Evolutionary conservation across 768 basidiomycete genomes (phyloP).

Genomic region (Collybiopsis confluens): DNA sequence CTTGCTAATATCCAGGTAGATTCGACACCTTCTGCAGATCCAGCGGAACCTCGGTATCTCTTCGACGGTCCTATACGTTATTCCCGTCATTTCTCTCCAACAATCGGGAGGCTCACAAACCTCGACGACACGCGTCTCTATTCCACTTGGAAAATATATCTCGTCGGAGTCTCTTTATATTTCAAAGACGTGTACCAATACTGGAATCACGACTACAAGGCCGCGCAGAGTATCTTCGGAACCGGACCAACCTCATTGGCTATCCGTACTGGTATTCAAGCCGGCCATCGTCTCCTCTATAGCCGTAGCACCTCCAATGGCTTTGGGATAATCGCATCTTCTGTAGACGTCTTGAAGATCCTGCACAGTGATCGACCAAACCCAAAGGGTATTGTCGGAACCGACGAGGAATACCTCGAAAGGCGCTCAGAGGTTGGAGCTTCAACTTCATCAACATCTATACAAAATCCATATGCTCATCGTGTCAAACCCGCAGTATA

Average conservation of each 20-base stretch:
- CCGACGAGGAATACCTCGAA: background rate
- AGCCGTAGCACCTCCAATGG: constrained; percentile 59
- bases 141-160: constrained; percentile 76
- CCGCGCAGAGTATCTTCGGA: constrained; percentile 66
- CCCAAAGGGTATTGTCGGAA: constrained; percentile 1
- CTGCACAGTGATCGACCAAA: constrained; percentile 21
- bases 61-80: constrained; percentile 75
- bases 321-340: constrained; percentile 53
- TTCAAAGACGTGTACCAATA: constrained; percentile 58
- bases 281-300: constrained; percentile 71
- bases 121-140: constrained; percentile 61
- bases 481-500: constrained; percentile 80
- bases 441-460: background rate
- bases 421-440: background rate
- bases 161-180: constrained; percentile 53
- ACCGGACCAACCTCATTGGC: constrained; percentile 54
- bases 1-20: constrained; percentile 54
- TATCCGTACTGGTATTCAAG: constrained; percentile 66
- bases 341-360: constrained; percentile 44
- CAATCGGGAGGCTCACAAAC: constrained; percentile 60
- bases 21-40: constrained; percentile 38
- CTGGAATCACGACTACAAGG: constrained; percentile 66
- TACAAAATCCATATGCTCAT: constrained; percentile 15
- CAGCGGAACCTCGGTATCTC: constrained; percentile 49
- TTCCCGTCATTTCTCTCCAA: constrained; percentile 68